Percentiles rank a stretch among this genome's conserved stretches.
These are phyloP conservation scores for Platanthera guangdongensis DNA, from an alignment of 106 monocot genomes.

Conservation along the genomic window DNA sequence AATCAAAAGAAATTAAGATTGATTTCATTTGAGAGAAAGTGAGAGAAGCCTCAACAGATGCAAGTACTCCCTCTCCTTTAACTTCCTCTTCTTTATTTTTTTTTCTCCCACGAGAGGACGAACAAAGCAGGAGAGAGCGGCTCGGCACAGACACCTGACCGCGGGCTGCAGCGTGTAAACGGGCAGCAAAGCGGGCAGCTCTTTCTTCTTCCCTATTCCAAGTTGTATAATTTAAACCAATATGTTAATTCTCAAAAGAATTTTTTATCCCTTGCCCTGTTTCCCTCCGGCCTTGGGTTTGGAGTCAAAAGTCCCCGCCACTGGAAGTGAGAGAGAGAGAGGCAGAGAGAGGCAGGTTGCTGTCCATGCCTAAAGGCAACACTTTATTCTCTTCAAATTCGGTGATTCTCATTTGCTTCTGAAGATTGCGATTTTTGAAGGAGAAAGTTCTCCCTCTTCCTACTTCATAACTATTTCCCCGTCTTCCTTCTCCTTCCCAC, in stretches of 20 bases:
- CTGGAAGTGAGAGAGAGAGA: not conserved
- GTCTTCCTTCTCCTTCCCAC: not conserved
- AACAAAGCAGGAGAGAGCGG: not conserved
- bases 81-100: not conserved
- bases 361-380: not conserved
- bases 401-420: not conserved
- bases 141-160: not conserved
- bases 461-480: not conserved
- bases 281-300: constrained; percentile 1
- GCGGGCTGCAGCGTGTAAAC: not conserved
- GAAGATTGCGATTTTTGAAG: constrained; percentile 1
- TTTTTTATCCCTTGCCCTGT: not conserved
- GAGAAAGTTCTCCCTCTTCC: constrained; percentile 5
- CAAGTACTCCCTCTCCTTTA: not conserved
- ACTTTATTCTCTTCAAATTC: constrained; percentile 17
- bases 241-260: not conserved
- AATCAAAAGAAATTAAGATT: no score
- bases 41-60: not conserved
- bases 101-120: not conserved
- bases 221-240: not conserved
- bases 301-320: not conserved
- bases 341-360: not conserved
- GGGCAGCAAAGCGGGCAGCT: not conserved
- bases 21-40: not conserved
- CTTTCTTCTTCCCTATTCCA: not conserved